Conservation (phyloP, 2,329 filamentous ascomycete species). For the Ambrosiella cleistominuta region DNA sequence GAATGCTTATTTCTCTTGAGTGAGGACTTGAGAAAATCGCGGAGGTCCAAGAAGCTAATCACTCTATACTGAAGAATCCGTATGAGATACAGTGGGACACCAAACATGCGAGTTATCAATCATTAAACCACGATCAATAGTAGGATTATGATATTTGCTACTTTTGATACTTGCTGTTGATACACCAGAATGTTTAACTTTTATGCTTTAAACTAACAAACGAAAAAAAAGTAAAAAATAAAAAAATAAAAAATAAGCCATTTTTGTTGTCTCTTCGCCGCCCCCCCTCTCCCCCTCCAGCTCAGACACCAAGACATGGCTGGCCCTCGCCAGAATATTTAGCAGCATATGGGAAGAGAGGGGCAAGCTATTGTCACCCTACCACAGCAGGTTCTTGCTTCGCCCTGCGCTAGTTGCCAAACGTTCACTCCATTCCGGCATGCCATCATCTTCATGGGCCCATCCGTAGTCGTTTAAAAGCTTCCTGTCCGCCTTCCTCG, state of each 20-base stretch:
- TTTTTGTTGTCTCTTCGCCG: background rate
- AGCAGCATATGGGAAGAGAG: background rate
- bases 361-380: background rate
- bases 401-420: background rate
- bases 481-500: background rate
- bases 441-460: background rate
- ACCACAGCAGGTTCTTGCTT: background rate
- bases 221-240: too few species aligned
- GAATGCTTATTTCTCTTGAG: too few species aligned
- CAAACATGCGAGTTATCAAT: too few species aligned
- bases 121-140: too few species aligned
- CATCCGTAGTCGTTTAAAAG: slow-evolving; percentile 4
- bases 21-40: too few species aligned
- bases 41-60: too few species aligned
- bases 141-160: too few species aligned
- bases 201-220: too few species aligned
- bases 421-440: background rate
- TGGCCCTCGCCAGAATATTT: slow-evolving; percentile 1
- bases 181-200: too few species aligned
- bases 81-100: too few species aligned
- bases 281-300: background rate
- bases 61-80: too few species aligned
- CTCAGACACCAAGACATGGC: background rate
- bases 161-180: too few species aligned
- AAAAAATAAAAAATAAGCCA: background rate